Evolutionary conservation across 176 grass and related monocot species (phyloP).

Genomic region (Eleusine coracana): DNA sequence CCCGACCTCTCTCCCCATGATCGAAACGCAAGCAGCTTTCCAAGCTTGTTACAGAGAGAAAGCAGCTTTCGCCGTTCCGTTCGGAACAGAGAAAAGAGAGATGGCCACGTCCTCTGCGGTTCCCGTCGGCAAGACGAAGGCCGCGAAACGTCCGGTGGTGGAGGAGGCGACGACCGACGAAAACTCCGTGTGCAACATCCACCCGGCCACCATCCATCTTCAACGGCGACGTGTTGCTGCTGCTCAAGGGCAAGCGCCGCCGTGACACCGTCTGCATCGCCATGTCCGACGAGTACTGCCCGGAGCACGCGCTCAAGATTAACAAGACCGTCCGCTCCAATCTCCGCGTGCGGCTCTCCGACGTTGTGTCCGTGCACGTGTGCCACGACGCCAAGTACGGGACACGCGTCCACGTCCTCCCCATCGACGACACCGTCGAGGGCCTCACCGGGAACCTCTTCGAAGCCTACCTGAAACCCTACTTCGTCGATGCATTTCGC

Average conservation of each 20-base stretch:
- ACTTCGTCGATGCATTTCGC: constrained; percentile 56
- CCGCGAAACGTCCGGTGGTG: constrained; percentile 61
- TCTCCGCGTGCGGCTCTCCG: constrained; percentile 60
- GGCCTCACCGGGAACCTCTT: constrained; percentile 57
- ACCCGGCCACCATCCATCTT: constrained; percentile 62
- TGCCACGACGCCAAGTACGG: constrained; percentile 61
- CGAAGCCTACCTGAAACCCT: constrained; percentile 59
- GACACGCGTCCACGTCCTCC: constrained; percentile 52
- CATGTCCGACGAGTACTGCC: constrained; percentile 48
- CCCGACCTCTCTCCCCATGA: no score
- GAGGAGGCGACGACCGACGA: constrained; percentile 50
- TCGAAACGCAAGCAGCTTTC: no score
- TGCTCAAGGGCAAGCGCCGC: constrained; percentile 65
- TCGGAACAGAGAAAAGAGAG: no score
- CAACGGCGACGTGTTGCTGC: constrained; percentile 52
- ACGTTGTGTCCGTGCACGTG: constrained; percentile 61
- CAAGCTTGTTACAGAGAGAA: no score
- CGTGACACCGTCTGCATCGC: constrained; percentile 62
- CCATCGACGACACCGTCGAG: constrained; percentile 65
- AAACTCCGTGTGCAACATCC: constrained; percentile 48
- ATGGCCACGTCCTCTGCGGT: neutral
- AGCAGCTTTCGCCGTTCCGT: no score
- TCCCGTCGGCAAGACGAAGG: neutral
- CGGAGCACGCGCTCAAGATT: constrained; percentile 51
- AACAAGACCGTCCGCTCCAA: constrained; percentile 57